These are phyloP conservation scores for Candida tammaniensis DNA, from an alignment of 805 yeast genomes.

Conservation along the genomic window DNA sequence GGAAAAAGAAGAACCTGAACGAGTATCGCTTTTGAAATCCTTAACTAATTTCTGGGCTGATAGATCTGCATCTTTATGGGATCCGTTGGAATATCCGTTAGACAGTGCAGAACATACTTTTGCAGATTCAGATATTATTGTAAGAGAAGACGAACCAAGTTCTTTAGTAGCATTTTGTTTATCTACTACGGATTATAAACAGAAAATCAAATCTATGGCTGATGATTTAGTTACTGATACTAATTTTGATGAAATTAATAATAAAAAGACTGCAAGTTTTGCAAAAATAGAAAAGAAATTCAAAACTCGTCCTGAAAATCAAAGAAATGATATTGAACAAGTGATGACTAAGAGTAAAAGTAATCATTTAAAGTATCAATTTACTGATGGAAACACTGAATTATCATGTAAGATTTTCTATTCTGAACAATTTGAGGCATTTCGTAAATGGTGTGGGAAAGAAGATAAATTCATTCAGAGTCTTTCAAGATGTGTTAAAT, in stretches of 20 bases:
- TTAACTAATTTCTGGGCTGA: slow-evolving; percentile 96
- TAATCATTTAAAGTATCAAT: slow-evolving; percentile 88
- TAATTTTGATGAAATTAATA: slow-evolving; percentile 18
- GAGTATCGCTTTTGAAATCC: slow-evolving; percentile 74
- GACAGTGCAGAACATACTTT: slow-evolving; percentile 82
- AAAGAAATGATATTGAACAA: slow-evolving; percentile 48
- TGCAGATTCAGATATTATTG: slow-evolving; percentile 89
- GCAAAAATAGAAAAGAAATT: slow-evolving; percentile 41
- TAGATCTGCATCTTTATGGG: slow-evolving; percentile 93
- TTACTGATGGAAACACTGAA: slow-evolving; percentile 77
- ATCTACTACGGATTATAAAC: slow-evolving; percentile 77
- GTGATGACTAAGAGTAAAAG: slow-evolving; percentile 80
- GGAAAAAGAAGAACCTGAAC: slow-evolving; percentile 44
- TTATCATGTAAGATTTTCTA: slow-evolving; percentile 92
- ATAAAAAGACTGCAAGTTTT: slow-evolving; percentile 35
- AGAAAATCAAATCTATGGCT: slow-evolving; percentile 46
- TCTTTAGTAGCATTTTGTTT: slow-evolving; percentile 91
- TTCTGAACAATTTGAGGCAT: slow-evolving; percentile 95
- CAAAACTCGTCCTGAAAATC: slow-evolving; percentile 25
- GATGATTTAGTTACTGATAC: slow-evolving; percentile 10
- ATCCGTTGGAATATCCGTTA: slow-evolving; percentile 82
- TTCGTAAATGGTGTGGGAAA: slow-evolving; percentile 78
- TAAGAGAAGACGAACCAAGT: slow-evolving; percentile 95
- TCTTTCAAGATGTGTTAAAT: slow-evolving; percentile 86
- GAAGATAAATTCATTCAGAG: slow-evolving; percentile 79